phyloP scores from a whole-genome alignment of 2,329 filamentous ascomycete species.

The Periconia sp. region DNA sequence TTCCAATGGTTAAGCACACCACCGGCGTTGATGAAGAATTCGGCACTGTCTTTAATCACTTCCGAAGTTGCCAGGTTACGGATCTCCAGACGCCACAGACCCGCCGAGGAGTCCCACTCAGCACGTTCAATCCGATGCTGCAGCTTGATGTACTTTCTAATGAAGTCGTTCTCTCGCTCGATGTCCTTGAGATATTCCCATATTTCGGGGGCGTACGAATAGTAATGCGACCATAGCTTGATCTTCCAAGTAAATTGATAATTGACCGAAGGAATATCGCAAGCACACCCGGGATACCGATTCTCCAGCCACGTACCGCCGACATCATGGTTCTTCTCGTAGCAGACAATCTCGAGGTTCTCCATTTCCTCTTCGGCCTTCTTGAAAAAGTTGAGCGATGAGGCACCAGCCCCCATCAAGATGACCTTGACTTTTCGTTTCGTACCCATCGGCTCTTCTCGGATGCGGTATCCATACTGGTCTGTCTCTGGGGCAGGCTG shows the following conservation, averaged over 20 bases:
- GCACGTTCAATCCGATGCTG: conserved; percentile 18
- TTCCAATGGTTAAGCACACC: conserved; percentile 39
- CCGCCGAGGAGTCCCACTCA: conserved; percentile 19
- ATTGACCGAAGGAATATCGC: conserved; percentile 26
- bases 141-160: conserved; percentile 25
- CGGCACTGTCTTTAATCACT: conserved; percentile 19
- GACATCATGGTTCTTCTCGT: conserved; percentile 45
- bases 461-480: conserved; percentile 45
- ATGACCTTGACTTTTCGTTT: conserved; percentile 45
- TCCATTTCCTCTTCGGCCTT: conserved; percentile 47
- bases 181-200: conserved; percentile 52
- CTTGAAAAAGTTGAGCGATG: conserved; percentile 47
- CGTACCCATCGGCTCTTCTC: conserved; percentile 48
- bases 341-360: conserved; percentile 44
- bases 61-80: conserved; percentile 16
- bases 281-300: conserved; percentile 46
- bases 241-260: conserved; percentile 55
- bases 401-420: conserved; percentile 48
- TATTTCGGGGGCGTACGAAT: conserved; percentile 52
- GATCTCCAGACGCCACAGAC: conserved; percentile 17
- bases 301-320: conserved; percentile 49
- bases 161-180: conserved; percentile 35
- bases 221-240: conserved; percentile 47
- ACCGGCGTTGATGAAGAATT: conserved; percentile 27
- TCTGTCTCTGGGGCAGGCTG: conserved; percentile 40